Conservation (phyloP, 768 basidiomycete species). For the Xanthoconium stramineum region DNA sequence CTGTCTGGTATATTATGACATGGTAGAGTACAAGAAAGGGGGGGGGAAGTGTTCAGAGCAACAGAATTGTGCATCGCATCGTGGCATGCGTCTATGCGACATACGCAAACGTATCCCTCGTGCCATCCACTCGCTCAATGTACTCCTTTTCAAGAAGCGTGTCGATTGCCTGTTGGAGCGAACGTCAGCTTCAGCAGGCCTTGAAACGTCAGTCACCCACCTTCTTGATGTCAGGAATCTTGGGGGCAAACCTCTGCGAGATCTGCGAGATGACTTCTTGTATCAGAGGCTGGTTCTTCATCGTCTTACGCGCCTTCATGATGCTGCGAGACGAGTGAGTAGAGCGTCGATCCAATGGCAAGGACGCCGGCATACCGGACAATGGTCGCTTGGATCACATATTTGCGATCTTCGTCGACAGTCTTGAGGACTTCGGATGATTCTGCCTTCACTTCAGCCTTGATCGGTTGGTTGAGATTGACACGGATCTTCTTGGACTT, state of each 20-base stretch:
- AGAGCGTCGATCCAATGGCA: neutral
- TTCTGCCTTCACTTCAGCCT: conserved; percentile 92
- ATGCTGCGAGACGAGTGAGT: conserved; percentile 47
- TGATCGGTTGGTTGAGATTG: conserved; percentile 88
- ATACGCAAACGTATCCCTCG: conserved; percentile 67
- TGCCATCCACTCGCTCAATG: conserved; percentile 88
- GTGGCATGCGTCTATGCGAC: conserved; percentile 27
- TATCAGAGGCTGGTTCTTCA: conserved; percentile 90
- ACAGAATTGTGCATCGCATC: neutral
- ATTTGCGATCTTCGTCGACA: conserved; percentile 96
- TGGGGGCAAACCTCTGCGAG: conserved; percentile 83
- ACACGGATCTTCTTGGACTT: conserved; percentile 93
- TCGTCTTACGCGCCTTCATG: conserved; percentile 93
- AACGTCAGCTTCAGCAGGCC: neutral
- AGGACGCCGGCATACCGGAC: conserved; percentile 49
- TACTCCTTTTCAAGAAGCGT: conserved; percentile 95
- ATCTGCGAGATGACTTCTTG: conserved; percentile 90
- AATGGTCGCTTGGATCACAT: conserved; percentile 92
- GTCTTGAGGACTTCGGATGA: conserved; percentile 86
- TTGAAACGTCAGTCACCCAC: conserved; percentile 31
- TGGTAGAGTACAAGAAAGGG: conserved; percentile 10
- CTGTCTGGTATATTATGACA: neutral
- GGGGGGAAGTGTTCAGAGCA: neutral
- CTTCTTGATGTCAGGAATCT: conserved; percentile 97
- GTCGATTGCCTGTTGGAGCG: conserved; percentile 73